Evolutionary conservation across 2,329 filamentous ascomycete species (phyloP).

Genomic region (Samsoniella hepiali): DNA sequence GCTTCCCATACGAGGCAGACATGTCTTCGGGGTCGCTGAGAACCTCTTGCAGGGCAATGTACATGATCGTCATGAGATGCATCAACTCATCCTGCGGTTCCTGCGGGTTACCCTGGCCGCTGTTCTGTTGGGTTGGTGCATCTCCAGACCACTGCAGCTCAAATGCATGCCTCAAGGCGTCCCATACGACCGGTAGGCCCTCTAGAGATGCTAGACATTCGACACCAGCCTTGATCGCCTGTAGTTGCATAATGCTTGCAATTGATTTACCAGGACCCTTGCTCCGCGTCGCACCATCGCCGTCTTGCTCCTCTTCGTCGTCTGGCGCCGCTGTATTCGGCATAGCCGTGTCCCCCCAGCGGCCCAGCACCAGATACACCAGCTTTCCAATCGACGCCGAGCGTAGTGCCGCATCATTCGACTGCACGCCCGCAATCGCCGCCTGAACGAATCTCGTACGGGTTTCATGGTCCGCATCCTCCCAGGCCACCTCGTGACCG

Average conservation of each 20-base stretch:
- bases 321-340: constrained; percentile 38
- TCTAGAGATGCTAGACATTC: constrained; percentile 49
- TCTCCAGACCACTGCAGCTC: constrained; percentile 54
- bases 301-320: not conserved
- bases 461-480: constrained; percentile 56
- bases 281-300: not conserved
- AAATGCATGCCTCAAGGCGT: constrained; percentile 46
- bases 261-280: constrained; percentile 38
- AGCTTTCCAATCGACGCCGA: constrained; percentile 55
- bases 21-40: constrained; percentile 51
- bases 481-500: constrained; percentile 53
- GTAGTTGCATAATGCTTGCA: constrained; percentile 55
- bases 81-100: constrained; percentile 58
- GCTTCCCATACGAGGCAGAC: constrained; percentile 43
- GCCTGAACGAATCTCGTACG: constrained; percentile 55
- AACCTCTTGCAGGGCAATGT: constrained; percentile 55
- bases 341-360: constrained; percentile 68
- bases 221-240: constrained; percentile 55
- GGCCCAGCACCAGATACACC: constrained; percentile 62
- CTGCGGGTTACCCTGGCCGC: constrained; percentile 37
- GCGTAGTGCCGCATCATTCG: constrained; percentile 46
- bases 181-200: constrained; percentile 51
- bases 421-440: constrained; percentile 44
- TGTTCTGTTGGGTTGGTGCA: constrained; percentile 33
- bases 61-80: constrained; percentile 62